phyloP scores from a whole-genome alignment of 2,329 filamentous ascomycete genomes.

The Diaporthe ampelina region DNA sequence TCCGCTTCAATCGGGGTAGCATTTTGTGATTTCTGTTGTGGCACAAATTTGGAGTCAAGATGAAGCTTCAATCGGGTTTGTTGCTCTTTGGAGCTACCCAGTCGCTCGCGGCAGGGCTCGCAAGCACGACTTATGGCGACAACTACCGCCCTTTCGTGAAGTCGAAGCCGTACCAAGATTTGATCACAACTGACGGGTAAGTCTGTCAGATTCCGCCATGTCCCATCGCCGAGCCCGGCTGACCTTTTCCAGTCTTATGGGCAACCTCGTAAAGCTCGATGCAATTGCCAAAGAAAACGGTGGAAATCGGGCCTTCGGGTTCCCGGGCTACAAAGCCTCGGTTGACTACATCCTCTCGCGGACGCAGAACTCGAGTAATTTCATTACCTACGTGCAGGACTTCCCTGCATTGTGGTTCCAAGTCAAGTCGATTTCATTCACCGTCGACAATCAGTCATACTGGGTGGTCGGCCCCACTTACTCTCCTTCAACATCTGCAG shows the following conservation, averaged over 20 bases:
- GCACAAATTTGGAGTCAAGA: background rate
- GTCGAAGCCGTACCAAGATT: conserved; percentile 14
- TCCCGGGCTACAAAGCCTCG: conserved; percentile 71
- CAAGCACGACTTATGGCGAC: background rate
- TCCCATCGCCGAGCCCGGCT: background rate
- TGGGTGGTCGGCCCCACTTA: conserved; percentile 14
- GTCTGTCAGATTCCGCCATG: background rate
- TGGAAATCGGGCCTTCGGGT: conserved; percentile 72
- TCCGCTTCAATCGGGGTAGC: background rate
- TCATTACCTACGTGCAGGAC: conserved; percentile 3
- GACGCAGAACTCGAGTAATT: background rate
- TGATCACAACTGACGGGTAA: conserved; percentile 19
- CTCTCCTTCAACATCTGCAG: conserved; percentile 12
- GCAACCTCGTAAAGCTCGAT: conserved; percentile 49
- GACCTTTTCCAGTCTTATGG: background rate
- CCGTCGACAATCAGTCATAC: background rate
- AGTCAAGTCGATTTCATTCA: conserved; percentile 25
- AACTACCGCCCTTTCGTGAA: background rate
- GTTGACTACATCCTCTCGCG: conserved; percentile 65
- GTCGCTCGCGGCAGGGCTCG: background rate
- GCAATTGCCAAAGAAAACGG: conserved; percentile 68
- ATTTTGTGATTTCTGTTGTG: background rate
- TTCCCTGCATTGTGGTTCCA: conserved; percentile 6
- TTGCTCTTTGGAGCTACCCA: background rate
- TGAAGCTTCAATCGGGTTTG: conserved; percentile 5